Percentiles rank a stretch among this genome's conserved stretches.
phyloP scores from a whole-genome alignment of 805 yeast species.

The Cyberlindnera meyerae region DNA sequence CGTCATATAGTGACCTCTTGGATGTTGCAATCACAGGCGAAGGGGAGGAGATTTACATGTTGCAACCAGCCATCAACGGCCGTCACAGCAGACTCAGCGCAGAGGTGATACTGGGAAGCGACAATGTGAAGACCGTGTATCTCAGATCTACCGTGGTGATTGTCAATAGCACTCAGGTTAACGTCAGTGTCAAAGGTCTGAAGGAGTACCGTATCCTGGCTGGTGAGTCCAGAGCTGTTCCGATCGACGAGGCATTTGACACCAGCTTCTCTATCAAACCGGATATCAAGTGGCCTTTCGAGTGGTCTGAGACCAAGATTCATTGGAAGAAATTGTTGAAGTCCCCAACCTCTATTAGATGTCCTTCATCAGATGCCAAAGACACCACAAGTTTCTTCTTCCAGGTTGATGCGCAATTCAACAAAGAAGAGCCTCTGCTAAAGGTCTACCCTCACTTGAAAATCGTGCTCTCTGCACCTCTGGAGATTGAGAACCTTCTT shows the following conservation, averaged over 20 bases:
- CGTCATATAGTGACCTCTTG: slow-evolving; percentile 49
- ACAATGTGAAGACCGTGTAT: slow-evolving; percentile 73
- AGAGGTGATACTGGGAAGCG: slow-evolving; percentile 63
- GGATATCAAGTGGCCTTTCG: slow-evolving; percentile 45
- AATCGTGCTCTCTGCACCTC: slow-evolving; percentile 74
- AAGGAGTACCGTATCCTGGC: slow-evolving; percentile 43
- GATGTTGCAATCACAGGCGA: slow-evolving; percentile 69
- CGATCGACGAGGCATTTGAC: slow-evolving; percentile 62
- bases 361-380: slow-evolving; percentile 39
- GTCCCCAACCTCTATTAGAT: slow-evolving; percentile 51
- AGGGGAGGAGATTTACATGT: slow-evolving; percentile 72
- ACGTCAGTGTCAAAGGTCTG: slow-evolving; percentile 33
- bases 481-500: slow-evolving; percentile 76
- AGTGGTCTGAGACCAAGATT: slow-evolving; percentile 62
- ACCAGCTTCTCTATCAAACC: slow-evolving; percentile 62
- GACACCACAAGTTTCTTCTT: slow-evolving; percentile 53
- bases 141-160: slow-evolving; percentile 72
- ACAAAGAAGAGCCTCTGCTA: slow-evolving; percentile 64
- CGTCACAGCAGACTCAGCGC: slow-evolving; percentile 73
- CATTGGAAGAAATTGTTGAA: slow-evolving; percentile 60
- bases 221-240: slow-evolving; percentile 59
- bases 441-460: slow-evolving; percentile 81
- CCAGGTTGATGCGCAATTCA: slow-evolving; percentile 65
- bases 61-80: slow-evolving; percentile 55
- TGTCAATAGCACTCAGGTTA: slow-evolving; percentile 58